These are phyloP conservation scores for Pseudogymnoascus sp. DNA, from an alignment of 2,329 filamentous ascomycete genomes.

Conservation along the genomic window DNA sequence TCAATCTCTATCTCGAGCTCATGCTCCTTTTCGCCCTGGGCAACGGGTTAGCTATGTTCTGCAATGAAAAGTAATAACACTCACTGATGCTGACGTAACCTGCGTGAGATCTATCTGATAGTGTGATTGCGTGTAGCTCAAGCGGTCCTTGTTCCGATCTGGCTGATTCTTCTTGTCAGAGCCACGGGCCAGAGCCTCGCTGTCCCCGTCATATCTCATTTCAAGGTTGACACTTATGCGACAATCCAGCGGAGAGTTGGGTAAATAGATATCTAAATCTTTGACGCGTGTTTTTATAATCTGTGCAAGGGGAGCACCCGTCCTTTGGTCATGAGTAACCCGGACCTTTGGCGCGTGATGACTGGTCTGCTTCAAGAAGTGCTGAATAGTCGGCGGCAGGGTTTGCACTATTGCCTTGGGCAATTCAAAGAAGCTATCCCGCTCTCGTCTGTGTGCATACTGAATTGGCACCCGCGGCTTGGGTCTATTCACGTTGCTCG, in stretches of 20 bases:
- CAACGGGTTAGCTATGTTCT: conserved; percentile 8
- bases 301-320: conserved; percentile 61
- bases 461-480: conserved; percentile 54
- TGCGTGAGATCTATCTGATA: conserved; percentile 93
- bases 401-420: conserved; percentile 49
- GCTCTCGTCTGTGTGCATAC: conserved; percentile 76
- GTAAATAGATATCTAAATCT: conserved; percentile 82
- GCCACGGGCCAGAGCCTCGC: conserved; percentile 40
- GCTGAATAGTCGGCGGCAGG: conserved; percentile 56
- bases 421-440: conserved; percentile 77
- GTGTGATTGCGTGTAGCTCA: conserved; percentile 81
- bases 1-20: conserved; percentile 75
- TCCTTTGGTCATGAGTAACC: conserved; percentile 70
- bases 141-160: conserved; percentile 77
- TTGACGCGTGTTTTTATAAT: conserved; percentile 88
- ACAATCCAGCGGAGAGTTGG: conserved; percentile 72
- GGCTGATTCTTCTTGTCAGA: conserved; percentile 29
- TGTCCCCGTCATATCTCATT: conserved; percentile 70
- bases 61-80: conserved; percentile 11
- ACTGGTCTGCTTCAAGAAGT: conserved; percentile 37
- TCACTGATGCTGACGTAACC: conserved; percentile 48
- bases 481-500: conserved; percentile 37
- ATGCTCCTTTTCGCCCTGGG: conserved; percentile 53
- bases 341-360: conserved; percentile 46
- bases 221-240: conserved; percentile 92